Conservation (phyloP, 23 red algal species). For the Gracilaria caudata region DNA sequence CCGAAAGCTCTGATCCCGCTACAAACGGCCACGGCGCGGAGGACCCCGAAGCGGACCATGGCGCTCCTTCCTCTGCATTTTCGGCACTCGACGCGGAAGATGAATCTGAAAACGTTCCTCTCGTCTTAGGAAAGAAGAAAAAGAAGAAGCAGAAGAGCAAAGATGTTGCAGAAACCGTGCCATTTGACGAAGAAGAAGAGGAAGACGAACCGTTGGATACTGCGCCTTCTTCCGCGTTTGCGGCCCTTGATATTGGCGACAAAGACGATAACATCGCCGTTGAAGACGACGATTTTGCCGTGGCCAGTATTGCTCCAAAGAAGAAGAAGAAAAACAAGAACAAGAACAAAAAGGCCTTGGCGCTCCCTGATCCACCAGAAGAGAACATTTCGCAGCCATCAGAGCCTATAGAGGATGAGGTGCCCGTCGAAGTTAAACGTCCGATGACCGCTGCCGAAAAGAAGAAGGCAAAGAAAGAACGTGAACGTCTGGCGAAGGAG, state of each 20-base stretch:
- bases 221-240: constrained; percentile 28
- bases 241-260: constrained; percentile 1
- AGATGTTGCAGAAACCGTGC: constrained; percentile 21
- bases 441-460: constrained; percentile 67
- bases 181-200: not conserved
- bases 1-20: not conserved
- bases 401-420: not conserved
- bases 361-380: constrained; percentile 15
- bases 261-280: not conserved
- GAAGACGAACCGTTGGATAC: not conserved
- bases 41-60: not conserved
- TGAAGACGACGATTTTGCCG: not conserved
- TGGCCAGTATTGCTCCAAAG: constrained; percentile 1
- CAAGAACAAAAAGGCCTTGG: constrained; percentile 46
- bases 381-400: constrained; percentile 9
- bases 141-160: constrained; percentile 74
- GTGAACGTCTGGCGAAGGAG: constrained; percentile 55
- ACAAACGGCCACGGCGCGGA: constrained; percentile 21
- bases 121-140: constrained; percentile 71
- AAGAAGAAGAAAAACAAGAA: constrained; percentile 59
- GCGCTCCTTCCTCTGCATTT: not conserved
- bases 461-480: constrained; percentile 80
- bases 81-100: not conserved
- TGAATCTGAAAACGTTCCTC: not conserved
- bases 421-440: constrained; percentile 20